Percentiles rank a stretch among this genome's conserved stretches.
phyloP scores from a whole-genome alignment of 257 asterid genomes.

The Solanum peruvianum region DNA sequence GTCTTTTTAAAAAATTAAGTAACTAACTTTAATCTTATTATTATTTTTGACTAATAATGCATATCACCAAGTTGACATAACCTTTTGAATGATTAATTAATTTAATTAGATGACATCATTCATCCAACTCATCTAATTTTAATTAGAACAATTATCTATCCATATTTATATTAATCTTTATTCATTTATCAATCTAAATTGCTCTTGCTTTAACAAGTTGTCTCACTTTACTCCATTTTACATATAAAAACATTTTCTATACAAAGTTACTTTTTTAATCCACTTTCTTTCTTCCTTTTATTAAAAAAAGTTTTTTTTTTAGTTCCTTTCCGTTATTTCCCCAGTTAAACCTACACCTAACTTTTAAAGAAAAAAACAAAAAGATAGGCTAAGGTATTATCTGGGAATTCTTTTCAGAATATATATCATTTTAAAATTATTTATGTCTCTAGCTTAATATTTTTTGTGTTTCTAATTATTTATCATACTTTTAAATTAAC shows the following conservation, averaged over 20 bases:
- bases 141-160: not conserved
- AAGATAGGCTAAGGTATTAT: not conserved
- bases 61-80: too few relatives aligned
- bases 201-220: not conserved
- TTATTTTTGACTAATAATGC: too few relatives aligned
- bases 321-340: not conserved
- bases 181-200: not conserved
- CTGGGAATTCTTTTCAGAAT: not conserved
- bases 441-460: not conserved
- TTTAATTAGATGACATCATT: not conserved
- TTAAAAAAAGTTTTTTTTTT: not conserved
- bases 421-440: not conserved
- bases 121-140: not conserved
- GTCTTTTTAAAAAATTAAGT: too few relatives aligned
- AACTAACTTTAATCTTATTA: too few relatives aligned
- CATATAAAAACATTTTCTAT: not conserved
- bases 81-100: not conserved
- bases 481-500: too few relatives aligned
- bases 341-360: not conserved
- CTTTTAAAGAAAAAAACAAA: not conserved
- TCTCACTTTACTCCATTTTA: not conserved
- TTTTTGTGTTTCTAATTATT: accelerated
- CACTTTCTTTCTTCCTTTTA: not conserved
- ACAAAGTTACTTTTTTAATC: not conserved
- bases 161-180: not conserved